These are phyloP conservation scores for Dictyostelium capitatum DNA, from an alignment of 78 protist genomes.

Conservation along the genomic window DNA sequence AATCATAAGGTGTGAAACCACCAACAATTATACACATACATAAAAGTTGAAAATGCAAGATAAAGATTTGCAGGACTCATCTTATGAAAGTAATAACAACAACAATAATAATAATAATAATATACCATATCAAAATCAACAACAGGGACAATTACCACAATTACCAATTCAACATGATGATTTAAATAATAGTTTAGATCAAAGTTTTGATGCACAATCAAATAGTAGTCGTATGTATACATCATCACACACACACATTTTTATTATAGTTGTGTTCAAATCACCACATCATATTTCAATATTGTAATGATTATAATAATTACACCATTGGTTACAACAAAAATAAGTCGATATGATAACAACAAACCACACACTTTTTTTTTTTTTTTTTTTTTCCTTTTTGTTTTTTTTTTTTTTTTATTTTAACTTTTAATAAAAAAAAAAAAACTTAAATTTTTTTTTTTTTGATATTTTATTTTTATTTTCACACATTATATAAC, in stretches of 20 bases:
- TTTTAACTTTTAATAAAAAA: too few relatives aligned
- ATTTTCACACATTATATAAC: too few relatives aligned
- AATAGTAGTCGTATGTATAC: conserved; percentile 18
- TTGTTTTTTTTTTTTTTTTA: background rate
- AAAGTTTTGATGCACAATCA: conserved; percentile 26
- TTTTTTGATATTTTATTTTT: too few relatives aligned
- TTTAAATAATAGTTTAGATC: background rate
- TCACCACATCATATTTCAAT: background rate
- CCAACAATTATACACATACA: background rate
- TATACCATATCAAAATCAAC: background rate
- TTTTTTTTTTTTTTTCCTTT: background rate
- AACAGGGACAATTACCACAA: background rate
- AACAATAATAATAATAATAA: conserved; percentile 6
- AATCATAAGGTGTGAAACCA: background rate
- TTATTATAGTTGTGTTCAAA: background rate
- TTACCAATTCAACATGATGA: background rate
- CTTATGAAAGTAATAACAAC: too few relatives aligned
- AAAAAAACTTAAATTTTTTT: too few relatives aligned
- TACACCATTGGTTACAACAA: too few relatives aligned
- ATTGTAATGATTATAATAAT: too few relatives aligned
- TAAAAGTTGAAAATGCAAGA: background rate
- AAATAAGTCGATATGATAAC: background rate
- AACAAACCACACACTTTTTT: background rate
- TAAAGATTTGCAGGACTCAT: background rate
- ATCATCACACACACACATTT: too few relatives aligned